These are phyloP conservation scores for Spinacia oleracea DNA, from an alignment of 179 eudicot genomes.

Conservation along the genomic window DNA sequence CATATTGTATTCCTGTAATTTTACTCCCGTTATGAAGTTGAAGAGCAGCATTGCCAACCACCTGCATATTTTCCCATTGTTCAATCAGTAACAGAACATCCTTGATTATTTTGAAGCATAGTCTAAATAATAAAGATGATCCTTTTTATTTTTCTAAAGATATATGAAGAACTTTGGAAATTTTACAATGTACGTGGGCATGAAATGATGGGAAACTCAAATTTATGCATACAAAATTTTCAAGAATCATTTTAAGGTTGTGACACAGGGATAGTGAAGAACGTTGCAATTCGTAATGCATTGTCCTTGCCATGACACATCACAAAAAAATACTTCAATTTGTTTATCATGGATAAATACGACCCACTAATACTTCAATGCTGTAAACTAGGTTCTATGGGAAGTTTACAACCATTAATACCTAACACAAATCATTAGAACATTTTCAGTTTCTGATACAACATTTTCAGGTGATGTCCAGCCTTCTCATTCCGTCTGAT, in stretches of 20 bases:
- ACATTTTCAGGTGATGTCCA: neutral
- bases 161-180: neutral
- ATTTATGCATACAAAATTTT: neutral
- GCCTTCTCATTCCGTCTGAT: neutral
- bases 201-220: neutral
- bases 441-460: neutral
- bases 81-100: constrained; percentile 10
- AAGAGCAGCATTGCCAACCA: constrained; percentile 81
- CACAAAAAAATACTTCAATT: no score
- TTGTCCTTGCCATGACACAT: neutral
- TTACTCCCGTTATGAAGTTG: constrained; percentile 64
- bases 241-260: no score
- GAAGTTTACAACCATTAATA: no score
- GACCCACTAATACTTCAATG: neutral
- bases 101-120: neutral
- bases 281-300: neutral
- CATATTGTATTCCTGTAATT: constrained; percentile 59
- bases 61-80: constrained; percentile 40
- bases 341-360: neutral
- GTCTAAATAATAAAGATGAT: neutral
- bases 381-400: neutral
- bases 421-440: neutral
- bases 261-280: neutral
- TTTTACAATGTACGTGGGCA: neutral
- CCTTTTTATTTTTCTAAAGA: neutral